Conservation (phyloP, 2,329 filamentous ascomycete species). For the Daldinia sp. region DNA sequence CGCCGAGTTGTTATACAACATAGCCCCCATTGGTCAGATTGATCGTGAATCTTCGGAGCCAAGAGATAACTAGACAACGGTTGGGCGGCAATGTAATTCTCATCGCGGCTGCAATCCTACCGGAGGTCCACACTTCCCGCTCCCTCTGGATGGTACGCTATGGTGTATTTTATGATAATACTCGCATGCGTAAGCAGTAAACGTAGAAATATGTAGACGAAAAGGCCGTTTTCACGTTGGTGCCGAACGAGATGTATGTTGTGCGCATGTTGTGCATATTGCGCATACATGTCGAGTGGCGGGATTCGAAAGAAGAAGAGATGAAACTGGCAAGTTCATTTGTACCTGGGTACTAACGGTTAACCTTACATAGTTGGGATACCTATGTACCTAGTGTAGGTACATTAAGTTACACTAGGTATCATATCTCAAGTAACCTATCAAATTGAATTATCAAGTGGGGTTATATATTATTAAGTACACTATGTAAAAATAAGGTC, state of each 20-base stretch:
- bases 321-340: no score
- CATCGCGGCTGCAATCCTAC: conserved; percentile 44
- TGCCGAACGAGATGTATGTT: conserved; percentile 1
- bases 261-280: no score
- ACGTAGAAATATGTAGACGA: conserved; percentile 1
- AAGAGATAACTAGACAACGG: conserved; percentile 37
- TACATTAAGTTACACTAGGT: no score
- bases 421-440: background rate
- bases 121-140: conserved; percentile 29
- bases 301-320: background rate
- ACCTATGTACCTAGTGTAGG: no score
- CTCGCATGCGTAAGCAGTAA: conserved; percentile 19
- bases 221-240: background rate
- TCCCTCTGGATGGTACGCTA: conserved; percentile 21
- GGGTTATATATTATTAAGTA: background rate
- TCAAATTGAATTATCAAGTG: background rate
- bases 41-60: conserved; percentile 26
- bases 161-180: background rate
- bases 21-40: conserved; percentile 38
- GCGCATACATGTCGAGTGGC: background rate
- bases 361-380: no score
- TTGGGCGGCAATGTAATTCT: conserved; percentile 42
- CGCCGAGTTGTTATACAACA: conserved; percentile 37
- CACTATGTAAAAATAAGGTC: background rate
- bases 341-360: no score